phyloP scores from a whole-genome alignment of 2,329 filamentous ascomycete genomes.

The Sporothrix variecibatus region DNA sequence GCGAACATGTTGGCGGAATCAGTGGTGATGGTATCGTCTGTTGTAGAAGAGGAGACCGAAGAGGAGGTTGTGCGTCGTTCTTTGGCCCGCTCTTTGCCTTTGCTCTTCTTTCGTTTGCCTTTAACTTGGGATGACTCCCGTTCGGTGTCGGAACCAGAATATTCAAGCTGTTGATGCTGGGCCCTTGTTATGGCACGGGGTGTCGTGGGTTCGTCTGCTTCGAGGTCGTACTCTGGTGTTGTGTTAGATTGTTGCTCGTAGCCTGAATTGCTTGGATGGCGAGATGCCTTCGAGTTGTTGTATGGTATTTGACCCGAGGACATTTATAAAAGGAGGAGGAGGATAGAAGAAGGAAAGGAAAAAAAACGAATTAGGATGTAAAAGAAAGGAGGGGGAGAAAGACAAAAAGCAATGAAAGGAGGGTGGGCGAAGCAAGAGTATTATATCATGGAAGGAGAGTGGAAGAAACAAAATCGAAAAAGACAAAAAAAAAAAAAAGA shows the following conservation, averaged over 20 bases:
- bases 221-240: neutral
- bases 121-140: slow-evolving; percentile 19
- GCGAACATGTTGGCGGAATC: slow-evolving; percentile 33
- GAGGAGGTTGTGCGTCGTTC: slow-evolving; percentile 9
- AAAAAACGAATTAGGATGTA: neutral
- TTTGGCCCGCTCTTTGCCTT: slow-evolving; percentile 15
- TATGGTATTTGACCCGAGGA: slow-evolving; percentile 27
- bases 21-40: neutral
- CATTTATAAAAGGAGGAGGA: slow-evolving; percentile 26
- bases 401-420: neutral
- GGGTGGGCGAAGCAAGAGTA: neutral
- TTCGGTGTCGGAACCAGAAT: slow-evolving; percentile 39
- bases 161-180: neutral
- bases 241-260: slow-evolving; percentile 9
- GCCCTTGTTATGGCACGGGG: slow-evolving; percentile 9
- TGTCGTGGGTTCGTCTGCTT: slow-evolving; percentile 15
- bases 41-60: neutral
- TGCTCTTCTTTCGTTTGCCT: slow-evolving; percentile 20
- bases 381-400: neutral
- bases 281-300: slow-evolving; percentile 19
- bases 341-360: neutral
- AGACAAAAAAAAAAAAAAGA: neutral
- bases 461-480: neutral
- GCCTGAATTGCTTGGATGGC: slow-evolving; percentile 12
- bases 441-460: neutral